Evolutionary conservation across 2,329 filamentous ascomycete genomes (phyloP).

Genomic region (Trichoderma arundinaceum): DNA sequence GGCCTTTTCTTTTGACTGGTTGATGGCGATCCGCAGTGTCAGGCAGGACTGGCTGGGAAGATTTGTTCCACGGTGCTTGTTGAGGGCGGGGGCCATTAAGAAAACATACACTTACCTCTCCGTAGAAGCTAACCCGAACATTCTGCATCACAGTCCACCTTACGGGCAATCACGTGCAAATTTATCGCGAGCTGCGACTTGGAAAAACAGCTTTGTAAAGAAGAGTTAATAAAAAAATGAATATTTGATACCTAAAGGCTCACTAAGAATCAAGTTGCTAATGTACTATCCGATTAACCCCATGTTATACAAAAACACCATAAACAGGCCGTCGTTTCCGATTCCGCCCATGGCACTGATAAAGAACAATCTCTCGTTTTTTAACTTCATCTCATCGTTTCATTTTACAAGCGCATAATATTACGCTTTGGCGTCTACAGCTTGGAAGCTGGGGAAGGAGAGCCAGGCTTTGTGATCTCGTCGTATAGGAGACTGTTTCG

Average conservation of each 20-base stretch:
- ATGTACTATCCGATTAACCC: background rate
- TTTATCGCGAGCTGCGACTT: too few species aligned
- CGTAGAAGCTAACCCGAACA: too few species aligned
- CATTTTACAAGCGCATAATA: background rate
- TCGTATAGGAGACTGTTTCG: slow-evolving; percentile 75
- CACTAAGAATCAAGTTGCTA: background rate
- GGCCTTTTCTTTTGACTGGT: background rate
- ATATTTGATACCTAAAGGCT: background rate
- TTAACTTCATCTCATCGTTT: slow-evolving; percentile 3
- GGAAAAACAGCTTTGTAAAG: background rate
- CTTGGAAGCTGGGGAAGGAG: slow-evolving; percentile 66
- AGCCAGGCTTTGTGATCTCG: slow-evolving; percentile 78
- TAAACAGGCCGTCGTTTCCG: background rate
- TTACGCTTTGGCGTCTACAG: slow-evolving; percentile 48
- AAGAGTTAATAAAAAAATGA: background rate
- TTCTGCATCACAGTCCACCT: too few species aligned
- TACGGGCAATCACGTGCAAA: too few species aligned
- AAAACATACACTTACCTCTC: too few species aligned
- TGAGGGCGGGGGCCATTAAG: too few species aligned
- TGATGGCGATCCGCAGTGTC: background rate
- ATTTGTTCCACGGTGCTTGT: too few species aligned
- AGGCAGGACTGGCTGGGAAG: too few species aligned
- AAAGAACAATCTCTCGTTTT: slow-evolving; percentile 5
- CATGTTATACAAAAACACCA: slow-evolving; percentile 6
- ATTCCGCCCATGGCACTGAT: slow-evolving; percentile 1